Evolutionary conservation across 768 basidiomycete genomes (phyloP).

Genomic region (Trametes cinnabarina): DNA sequence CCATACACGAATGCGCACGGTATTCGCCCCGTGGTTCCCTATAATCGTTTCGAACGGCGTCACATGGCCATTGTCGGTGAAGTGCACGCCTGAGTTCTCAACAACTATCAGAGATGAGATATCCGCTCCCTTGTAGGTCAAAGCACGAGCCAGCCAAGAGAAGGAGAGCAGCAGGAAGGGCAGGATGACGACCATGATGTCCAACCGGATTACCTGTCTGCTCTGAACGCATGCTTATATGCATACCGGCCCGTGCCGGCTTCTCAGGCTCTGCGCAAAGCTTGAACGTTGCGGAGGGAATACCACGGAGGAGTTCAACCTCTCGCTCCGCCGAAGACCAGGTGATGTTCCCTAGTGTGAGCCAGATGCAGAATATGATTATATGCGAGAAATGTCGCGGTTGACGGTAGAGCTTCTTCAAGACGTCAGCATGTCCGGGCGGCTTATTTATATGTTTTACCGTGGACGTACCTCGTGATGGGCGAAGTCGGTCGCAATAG

Average conservation of each 20-base stretch:
- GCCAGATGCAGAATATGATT: too few species aligned
- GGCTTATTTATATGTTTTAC: too few species aligned
- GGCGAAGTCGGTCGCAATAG: too few species aligned
- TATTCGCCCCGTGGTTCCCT: conserved; percentile 50
- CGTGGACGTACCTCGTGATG: too few species aligned
- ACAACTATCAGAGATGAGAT: conserved; percentile 53
- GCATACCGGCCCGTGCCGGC: not conserved
- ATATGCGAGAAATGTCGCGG: too few species aligned
- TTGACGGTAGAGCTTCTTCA: too few species aligned
- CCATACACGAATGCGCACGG: conserved; percentile 62
- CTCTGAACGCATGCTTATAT: not conserved
- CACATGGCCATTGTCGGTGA: conserved; percentile 39
- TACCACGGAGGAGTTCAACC: too few species aligned
- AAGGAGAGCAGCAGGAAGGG: conserved; percentile 16
- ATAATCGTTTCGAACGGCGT: conserved; percentile 52
- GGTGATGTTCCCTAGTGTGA: too few species aligned
- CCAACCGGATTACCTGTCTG: not conserved
- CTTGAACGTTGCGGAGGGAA: too few species aligned
- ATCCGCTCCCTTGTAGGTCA: conserved; percentile 54
- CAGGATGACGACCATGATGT: conserved; percentile 7
- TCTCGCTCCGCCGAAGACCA: too few species aligned
- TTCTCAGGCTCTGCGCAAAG: not conserved
- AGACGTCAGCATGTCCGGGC: too few species aligned
- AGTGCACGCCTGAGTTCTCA: conserved; percentile 46
- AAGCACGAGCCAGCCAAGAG: conserved; percentile 13